Evolutionary conservation across 1,139 yeast genomes (phyloP), one percentile per base, ranked within the genome.

Genomic region (Starmera stellimalicola): DNA sequence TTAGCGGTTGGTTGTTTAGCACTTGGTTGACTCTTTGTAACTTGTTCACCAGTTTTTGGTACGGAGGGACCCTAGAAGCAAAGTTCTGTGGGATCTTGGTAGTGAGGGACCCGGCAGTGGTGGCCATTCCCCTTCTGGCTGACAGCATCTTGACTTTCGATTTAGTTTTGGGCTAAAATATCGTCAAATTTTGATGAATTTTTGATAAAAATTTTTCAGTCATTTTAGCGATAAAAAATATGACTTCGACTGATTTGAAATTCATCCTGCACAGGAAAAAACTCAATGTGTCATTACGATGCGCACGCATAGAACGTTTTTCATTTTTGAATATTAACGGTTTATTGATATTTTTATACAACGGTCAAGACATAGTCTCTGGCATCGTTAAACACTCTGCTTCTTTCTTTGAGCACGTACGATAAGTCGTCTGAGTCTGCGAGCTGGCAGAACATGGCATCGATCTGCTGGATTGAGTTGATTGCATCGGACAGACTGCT

Each of bases 51-150:
- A 91, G 68, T 56, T 80, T 79, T 29, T 75, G 74, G 55, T 88
- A 91, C 14, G 96, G 96, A 7, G 97, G 97, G 22, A 87, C 73
- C 55, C 94, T 70, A 18, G 84, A 62, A 51, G 63, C 63, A 52
- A 58, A 77, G 34, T 77, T 82, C 22, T 62, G 52, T 4, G 94
- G 85, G 14, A 79, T 71, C 18, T 57, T 42, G 5, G 50, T 47
- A 1, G 51, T 39, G 11, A 46, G 37, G 25, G 25, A 22, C n/a
- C n/a, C n/a, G 25, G 25, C 25, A n/a, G 12, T 14, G 11, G 25
- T 22, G 25, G 25, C 25, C 25, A 22, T 22, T 22, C 25, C 25
- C 8, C 25, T 22, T 22, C 25, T 22, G 12, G 11, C 14, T 22
- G 25, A n/a, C 11, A 22, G 25, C 25, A 22, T 22, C 11, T 22